Conservation (phyloP, 192 early-diverging fungal genomes). For the Allomyces arbusculus region DNA sequence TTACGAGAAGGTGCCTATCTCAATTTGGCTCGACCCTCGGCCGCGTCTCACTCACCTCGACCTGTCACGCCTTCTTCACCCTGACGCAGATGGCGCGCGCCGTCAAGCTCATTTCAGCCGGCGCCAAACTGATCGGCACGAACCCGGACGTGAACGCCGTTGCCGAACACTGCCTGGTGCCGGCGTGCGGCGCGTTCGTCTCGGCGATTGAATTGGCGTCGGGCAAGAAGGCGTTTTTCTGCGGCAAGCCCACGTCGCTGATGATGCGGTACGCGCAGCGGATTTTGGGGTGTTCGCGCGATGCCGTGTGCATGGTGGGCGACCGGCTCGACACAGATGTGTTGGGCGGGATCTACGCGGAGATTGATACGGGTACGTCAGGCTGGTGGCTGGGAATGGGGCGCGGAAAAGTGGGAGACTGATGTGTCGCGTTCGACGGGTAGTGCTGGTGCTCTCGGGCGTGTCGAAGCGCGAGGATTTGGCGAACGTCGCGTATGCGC, state of each 20-base stretch:
- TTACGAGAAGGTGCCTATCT: constrained; percentile 28
- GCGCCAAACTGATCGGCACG: constrained; percentile 41
- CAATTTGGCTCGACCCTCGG: constrained; percentile 17
- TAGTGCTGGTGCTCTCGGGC: constrained; percentile 28
- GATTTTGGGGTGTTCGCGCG: constrained; percentile 25
- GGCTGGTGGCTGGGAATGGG: too few relatives aligned
- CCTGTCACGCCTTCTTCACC: too few relatives aligned
- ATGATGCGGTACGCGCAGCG: constrained; percentile 37
- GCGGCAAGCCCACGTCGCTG: constrained; percentile 30
- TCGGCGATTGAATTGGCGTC: constrained; percentile 31
- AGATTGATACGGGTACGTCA: constrained; percentile 20
- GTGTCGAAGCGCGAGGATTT: constrained; percentile 25
- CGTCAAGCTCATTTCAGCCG: constrained; percentile 24
- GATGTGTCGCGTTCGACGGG: too few relatives aligned
- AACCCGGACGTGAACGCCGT: constrained; percentile 34
- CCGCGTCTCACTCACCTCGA: too few relatives aligned
- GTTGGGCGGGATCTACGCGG: constrained; percentile 31
- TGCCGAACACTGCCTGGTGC: constrained; percentile 21
- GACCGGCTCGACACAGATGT: constrained; percentile 49
- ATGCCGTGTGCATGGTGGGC: constrained; percentile 40
- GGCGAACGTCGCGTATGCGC: constrained; percentile 24
- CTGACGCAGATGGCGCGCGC: constrained; percentile 20
- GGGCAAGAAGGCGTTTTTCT: constrained; percentile 35
- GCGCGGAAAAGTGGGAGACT: too few relatives aligned
- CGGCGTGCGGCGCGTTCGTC: constrained; percentile 33